A percentile compares a stretch with the other conserved stretches of the same genome.
These are phyloP conservation scores for Penstemon newberryi DNA, from an alignment of 257 asterid species.

Conservation along the genomic window DNA sequence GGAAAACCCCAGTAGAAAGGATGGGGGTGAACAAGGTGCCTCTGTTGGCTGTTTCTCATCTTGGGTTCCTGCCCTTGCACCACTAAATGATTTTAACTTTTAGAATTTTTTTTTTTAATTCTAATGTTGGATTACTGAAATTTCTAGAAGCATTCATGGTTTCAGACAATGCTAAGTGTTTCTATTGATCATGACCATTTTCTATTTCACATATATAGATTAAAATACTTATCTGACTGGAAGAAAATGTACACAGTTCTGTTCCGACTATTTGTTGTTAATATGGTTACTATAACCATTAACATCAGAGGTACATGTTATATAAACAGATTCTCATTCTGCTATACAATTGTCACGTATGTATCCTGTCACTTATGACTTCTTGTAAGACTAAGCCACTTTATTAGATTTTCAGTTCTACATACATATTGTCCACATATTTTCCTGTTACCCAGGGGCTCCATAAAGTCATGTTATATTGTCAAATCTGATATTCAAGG, in stretches of 20 bases:
- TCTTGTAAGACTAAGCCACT: background rate
- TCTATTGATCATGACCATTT: slow-evolving; percentile 24
- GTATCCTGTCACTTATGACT: slow-evolving; percentile 12
- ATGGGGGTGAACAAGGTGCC: no score
- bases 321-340: background rate
- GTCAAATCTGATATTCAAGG: slow-evolving; percentile 1
- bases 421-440: background rate
- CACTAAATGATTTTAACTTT: background rate
- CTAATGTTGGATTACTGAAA: background rate
- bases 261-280: background rate
- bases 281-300: no score
- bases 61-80: background rate
- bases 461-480: slow-evolving; percentile 6
- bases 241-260: no score
- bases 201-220: background rate
- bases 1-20: no score
- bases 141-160: background rate
- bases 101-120: no score
- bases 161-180: slow-evolving; percentile 19
- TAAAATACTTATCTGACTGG: no score
- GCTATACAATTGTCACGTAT: background rate
- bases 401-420: background rate
- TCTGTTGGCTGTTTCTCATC: no score
- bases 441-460: slow-evolving; percentile 11
- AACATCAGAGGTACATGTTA: no score